Conservation (phyloP, 441 rosid species). For the Erodium moschatum region DNA sequence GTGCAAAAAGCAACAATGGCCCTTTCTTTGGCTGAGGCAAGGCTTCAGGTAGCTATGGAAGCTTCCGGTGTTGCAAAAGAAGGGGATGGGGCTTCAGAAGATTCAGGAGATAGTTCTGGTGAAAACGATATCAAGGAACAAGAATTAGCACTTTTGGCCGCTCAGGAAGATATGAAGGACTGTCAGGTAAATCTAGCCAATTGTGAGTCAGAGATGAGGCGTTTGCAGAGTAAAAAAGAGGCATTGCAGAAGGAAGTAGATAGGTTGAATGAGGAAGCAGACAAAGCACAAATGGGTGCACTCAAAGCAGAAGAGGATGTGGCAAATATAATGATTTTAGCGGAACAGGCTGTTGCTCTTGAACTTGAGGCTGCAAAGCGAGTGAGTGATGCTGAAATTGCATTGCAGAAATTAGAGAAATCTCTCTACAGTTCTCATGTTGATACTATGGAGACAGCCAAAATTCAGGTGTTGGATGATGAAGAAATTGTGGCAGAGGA, state of each 20-base stretch:
- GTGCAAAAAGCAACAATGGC: conserved; percentile 70
- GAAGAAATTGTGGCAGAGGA: conserved; percentile 37
- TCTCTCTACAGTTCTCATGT: conserved; percentile 35
- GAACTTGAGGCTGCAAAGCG: conserved; percentile 72
- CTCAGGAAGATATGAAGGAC: conserved; percentile 51
- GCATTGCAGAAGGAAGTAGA: conserved; percentile 68
- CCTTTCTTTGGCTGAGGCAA: conserved; percentile 73
- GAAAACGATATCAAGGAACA: conserved; percentile 28
- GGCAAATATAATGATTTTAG: conserved; percentile 74
- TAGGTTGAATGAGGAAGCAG: conserved; percentile 64
- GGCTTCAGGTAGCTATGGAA: conserved; percentile 56
- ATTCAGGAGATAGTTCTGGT: conserved; percentile 28
- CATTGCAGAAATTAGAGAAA: conserved; percentile 62
- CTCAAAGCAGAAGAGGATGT: conserved; percentile 91
- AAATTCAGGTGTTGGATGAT: conserved; percentile 28
- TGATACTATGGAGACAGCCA: conserved; percentile 39
- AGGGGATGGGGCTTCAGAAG: conserved; percentile 28
- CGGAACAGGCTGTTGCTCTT: conserved; percentile 94
- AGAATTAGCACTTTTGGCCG: conserved; percentile 38
- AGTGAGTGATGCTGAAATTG: conserved; percentile 75
- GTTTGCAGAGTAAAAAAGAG: conserved; percentile 47
- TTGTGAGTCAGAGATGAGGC: conserved; percentile 50
- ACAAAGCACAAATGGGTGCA: conserved; percentile 53
- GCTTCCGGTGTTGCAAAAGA: conserved; percentile 37
- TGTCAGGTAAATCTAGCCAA: conserved; percentile 43